Base-by-base conservation (phyloP, 2,329 filamentous ascomycete genomes). In the Sarocladium oryzae region DNA sequence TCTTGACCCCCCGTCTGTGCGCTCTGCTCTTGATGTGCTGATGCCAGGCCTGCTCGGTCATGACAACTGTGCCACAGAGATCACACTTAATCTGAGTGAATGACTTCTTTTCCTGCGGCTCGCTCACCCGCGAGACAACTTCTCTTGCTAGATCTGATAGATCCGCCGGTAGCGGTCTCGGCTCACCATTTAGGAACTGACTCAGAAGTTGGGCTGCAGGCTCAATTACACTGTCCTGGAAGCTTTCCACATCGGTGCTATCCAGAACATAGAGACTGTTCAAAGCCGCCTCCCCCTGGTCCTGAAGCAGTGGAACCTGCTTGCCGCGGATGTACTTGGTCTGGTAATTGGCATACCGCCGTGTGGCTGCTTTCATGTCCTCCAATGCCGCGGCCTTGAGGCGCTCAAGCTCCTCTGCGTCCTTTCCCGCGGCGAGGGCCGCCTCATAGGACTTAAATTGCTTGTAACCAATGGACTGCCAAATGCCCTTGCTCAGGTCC, bases 391-490 rank as follows among this genome's bases (percentile, higher is more conserved):
- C 63, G 1, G 63, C 58, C 57, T 79, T 83, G 13, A 90, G 65
- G 16, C 72, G 71, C 18, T 78, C 73, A 1, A 87, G 67, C 3
- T 78, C 72, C 53, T 46, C 45, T 9, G 52, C 52, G 6, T 57
- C 57, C 24, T 54, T 50, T 1, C 57, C 57, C 28, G 65, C 55
- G 56, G 68, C 59, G 13, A 73, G 54, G 1, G 78, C 77, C 2
- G 69, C 60, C 21, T 91, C 70, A 61, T 90, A 96, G 0, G 81
- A 76, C 52, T 87, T 78, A 62, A 97, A 86, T 63, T 99, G 89
- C 64, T 95, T 96, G 69, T 90, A 96, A 1, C 93, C 93, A 55
- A 99, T 99, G 1, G 91, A 93, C 50, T 95, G 87, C 90, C 92
- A 99, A 38, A 99, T 95, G 0, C 93, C 95, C 50, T 84, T 82